phyloP scores from a whole-genome alignment of 2,329 filamentous ascomycete genomes.

The Fusarium udum region DNA sequence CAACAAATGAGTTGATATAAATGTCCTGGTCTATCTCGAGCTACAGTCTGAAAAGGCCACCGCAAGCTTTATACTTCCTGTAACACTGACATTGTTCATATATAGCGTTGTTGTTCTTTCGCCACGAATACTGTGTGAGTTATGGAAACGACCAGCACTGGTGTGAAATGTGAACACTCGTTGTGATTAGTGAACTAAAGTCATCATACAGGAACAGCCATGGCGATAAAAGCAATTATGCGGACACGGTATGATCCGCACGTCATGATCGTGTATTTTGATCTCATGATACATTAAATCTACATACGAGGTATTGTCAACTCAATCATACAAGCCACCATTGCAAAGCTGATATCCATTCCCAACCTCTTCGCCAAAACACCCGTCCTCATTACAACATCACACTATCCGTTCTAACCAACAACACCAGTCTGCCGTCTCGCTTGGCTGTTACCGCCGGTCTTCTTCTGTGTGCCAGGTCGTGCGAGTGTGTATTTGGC shows the following conservation, averaged over 20 bases:
- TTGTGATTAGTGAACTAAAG: not conserved
- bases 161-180: not conserved
- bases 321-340: conserved; percentile 24
- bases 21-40: not conserved
- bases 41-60: not conserved
- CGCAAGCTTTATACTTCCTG: not conserved
- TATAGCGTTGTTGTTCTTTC: not conserved
- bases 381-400: not conserved
- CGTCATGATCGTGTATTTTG: not conserved
- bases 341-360: conserved; percentile 22
- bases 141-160: not conserved
- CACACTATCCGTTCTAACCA: conserved; percentile 26
- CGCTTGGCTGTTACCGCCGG: conserved; percentile 35
- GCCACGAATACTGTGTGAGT: not conserved
- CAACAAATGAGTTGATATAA: not conserved
- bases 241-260: not conserved
- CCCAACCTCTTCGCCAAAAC: conserved; percentile 29
- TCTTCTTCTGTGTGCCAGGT: conserved; percentile 51
- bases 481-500: conserved; percentile 84
- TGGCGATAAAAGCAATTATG: not conserved
- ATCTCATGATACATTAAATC: conserved; percentile 33
- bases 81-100: not conserved
- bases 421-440: conserved; percentile 45
- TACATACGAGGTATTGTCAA: conserved; percentile 19
- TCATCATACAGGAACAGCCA: no score